These are phyloP conservation scores for Penicillium cinerascens DNA, from an alignment of 495 filamentous ascomycete genomes.

Conservation along the genomic window DNA sequence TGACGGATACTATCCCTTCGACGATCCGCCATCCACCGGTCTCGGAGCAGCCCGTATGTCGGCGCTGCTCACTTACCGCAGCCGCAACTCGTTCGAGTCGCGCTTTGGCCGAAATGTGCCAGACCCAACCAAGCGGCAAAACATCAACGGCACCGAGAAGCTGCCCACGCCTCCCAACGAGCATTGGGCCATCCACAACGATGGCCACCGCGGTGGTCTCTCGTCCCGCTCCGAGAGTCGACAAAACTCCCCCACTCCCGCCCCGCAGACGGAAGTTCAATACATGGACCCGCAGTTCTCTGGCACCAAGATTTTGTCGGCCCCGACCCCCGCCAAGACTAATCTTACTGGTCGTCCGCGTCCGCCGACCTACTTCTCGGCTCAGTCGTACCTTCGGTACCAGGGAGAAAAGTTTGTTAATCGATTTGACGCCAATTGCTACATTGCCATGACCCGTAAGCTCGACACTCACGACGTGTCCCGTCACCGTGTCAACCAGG, in stretches of 20 bases:
- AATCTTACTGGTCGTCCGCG: slow-evolving; percentile 38
- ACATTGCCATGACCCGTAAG: slow-evolving; percentile 97
- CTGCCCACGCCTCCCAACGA: slow-evolving; percentile 69
- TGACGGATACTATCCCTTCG: slow-evolving; percentile 87
- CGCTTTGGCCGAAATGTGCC: slow-evolving; percentile 92
- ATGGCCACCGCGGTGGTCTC: slow-evolving; percentile 69
- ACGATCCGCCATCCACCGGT: slow-evolving; percentile 78
- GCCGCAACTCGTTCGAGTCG: slow-evolving; percentile 92
- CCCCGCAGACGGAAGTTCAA: slow-evolving; percentile 30
- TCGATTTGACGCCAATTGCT: slow-evolving; percentile 96
- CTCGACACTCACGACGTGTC: slow-evolving; percentile 98
- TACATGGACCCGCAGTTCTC: slow-evolving; percentile 76
- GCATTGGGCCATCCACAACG: slow-evolving; percentile 93
- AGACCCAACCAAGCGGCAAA: slow-evolving; percentile 73
- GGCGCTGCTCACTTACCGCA: slow-evolving; percentile 90
- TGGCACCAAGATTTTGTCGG: slow-evolving; percentile 55
- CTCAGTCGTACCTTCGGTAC: slow-evolving; percentile 97
- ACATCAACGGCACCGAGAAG: slow-evolving; percentile 63
- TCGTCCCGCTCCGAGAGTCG: slow-evolving; percentile 34
- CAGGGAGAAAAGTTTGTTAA: slow-evolving; percentile 96
- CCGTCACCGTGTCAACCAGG: slow-evolving; percentile 53
- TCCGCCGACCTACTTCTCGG: slow-evolving; percentile 87
- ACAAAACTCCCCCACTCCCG: slow-evolving; percentile 33
- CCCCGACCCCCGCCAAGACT: slow-evolving; percentile 14
- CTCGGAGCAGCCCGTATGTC: slow-evolving; percentile 96